These are phyloP conservation scores for Porodaedalea pini DNA, from an alignment of 1,284 basidiomycete species.

Conservation along the genomic window DNA sequence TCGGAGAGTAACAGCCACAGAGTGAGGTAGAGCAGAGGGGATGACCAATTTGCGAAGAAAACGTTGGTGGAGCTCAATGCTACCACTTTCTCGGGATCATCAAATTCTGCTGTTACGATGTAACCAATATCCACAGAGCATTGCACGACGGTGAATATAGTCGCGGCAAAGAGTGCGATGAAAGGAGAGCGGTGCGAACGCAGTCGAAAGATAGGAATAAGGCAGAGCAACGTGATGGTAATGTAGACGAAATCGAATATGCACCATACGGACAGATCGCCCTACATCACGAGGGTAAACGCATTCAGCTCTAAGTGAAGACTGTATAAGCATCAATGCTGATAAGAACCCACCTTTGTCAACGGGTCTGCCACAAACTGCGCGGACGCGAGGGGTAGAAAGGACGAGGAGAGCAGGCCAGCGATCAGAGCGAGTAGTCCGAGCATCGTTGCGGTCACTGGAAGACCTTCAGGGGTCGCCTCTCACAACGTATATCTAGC, in stretches of 20 bases:
- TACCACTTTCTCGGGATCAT: background rate
- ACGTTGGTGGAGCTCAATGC: background rate
- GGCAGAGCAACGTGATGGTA: background rate
- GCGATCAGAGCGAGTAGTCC: background rate
- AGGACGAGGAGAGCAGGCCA: background rate
- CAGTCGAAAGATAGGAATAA: constrained; percentile 1
- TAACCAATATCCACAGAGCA: background rate
- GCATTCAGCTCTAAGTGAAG: background rate
- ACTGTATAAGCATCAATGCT: background rate
- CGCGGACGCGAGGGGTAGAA: background rate
- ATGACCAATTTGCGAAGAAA: constrained; percentile 15
- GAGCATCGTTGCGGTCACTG: background rate
- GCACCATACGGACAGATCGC: constrained; percentile 12
- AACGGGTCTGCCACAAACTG: background rate
- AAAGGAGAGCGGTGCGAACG: background rate
- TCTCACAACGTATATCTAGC: background rate
- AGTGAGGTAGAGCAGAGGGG: constrained; percentile 6
- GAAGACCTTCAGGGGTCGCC: background rate
- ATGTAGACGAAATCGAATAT: constrained; percentile 14
- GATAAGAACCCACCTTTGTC: background rate
- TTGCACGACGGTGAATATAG: constrained; percentile 9
- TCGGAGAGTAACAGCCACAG: background rate
- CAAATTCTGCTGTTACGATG: constrained; percentile 1
- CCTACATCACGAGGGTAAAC: background rate
- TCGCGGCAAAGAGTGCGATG: constrained; percentile 1